Percentiles rank a stretch among this genome's conserved stretches.
phyloP scores from a whole-genome alignment of 2,329 filamentous ascomycete genomes.

The Aquanectria penicillioides region DNA sequence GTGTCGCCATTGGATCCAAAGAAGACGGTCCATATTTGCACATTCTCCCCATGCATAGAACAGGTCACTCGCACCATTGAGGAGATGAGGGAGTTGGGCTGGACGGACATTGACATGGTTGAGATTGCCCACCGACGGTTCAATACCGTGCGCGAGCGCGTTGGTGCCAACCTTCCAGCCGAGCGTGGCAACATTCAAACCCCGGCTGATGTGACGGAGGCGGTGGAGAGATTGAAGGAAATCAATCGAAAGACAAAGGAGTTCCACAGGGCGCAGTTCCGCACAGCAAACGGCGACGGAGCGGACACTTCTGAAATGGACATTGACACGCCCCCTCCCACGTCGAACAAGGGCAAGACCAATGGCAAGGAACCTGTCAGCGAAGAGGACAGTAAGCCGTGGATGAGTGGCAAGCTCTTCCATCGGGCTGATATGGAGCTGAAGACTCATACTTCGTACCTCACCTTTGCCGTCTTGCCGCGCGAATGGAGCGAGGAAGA shows the following conservation, averaged over 20 bases:
- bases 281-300: constrained; percentile 25
- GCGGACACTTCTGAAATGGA: constrained; percentile 54
- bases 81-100: constrained; percentile 81
- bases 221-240: constrained; percentile 75
- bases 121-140: constrained; percentile 84
- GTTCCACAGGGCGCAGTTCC: constrained; percentile 62
- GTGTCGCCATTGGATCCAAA: constrained; percentile 75
- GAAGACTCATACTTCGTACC: constrained; percentile 96
- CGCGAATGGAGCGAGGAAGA: constrained; percentile 85
- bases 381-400: constrained; percentile 60
- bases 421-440: constrained; percentile 88
- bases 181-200: constrained; percentile 78
- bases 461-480: constrained; percentile 93
- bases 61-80: constrained; percentile 90
- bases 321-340: constrained; percentile 45
- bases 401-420: constrained; percentile 79
- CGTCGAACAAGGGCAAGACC: constrained; percentile 34
- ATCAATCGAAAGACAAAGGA: constrained; percentile 76
- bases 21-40: constrained; percentile 83
- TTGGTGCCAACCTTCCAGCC: constrained; percentile 72
- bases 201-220: constrained; percentile 81
- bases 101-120: constrained; percentile 94
- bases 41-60: constrained; percentile 96
- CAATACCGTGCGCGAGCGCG: constrained; percentile 82
- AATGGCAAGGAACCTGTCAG: constrained; percentile 39